phyloP scores from a whole-genome alignment of 2,329 filamentous ascomycete species.

The Trichoderma arundinaceum region DNA sequence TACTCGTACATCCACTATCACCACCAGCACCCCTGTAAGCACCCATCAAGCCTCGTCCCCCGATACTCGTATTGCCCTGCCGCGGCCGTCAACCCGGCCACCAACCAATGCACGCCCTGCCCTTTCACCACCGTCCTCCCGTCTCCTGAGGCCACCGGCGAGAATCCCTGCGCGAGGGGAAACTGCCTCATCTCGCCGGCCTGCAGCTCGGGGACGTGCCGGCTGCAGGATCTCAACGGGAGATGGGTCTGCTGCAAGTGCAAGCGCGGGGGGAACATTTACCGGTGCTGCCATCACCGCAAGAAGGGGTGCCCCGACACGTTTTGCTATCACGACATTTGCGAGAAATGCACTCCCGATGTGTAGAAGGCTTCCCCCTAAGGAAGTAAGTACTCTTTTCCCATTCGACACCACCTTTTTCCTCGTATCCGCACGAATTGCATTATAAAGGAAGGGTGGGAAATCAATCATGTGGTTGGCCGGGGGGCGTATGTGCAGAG shows the following conservation, averaged over 20 bases:
- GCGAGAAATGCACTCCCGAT: slow-evolving; percentile 50
- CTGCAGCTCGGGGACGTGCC: slow-evolving; percentile 56
- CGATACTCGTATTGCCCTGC: slow-evolving; percentile 54
- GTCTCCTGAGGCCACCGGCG: slow-evolving; percentile 41
- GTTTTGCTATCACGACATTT: slow-evolving; percentile 60
- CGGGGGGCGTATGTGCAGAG: not conserved
- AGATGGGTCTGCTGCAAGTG: slow-evolving; percentile 59
- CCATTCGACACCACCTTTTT: not conserved
- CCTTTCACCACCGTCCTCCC: slow-evolving; percentile 41
- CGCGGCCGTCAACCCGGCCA: slow-evolving; percentile 39
- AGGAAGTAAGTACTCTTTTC: too few relatives aligned
- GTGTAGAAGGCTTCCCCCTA: not conserved
- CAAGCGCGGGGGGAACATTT: slow-evolving; percentile 52
- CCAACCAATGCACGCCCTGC: slow-evolving; percentile 37
- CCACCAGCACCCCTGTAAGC: slow-evolving; percentile 52
- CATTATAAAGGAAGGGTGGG: not conserved
- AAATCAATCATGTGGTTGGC: not conserved
- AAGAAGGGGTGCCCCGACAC: slow-evolving; percentile 55
- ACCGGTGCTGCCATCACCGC: slow-evolving; percentile 53
- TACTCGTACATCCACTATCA: slow-evolving; percentile 59
- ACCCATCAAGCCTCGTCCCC: slow-evolving; percentile 48
- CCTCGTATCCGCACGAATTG: not conserved
- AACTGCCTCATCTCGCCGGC: slow-evolving; percentile 53
- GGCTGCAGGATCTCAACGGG: slow-evolving; percentile 55
- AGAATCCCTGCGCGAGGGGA: slow-evolving; percentile 53